Evolutionary conservation across 192 early-diverging fungal genomes (phyloP).

Genomic region (Podila epicladia): DNA sequence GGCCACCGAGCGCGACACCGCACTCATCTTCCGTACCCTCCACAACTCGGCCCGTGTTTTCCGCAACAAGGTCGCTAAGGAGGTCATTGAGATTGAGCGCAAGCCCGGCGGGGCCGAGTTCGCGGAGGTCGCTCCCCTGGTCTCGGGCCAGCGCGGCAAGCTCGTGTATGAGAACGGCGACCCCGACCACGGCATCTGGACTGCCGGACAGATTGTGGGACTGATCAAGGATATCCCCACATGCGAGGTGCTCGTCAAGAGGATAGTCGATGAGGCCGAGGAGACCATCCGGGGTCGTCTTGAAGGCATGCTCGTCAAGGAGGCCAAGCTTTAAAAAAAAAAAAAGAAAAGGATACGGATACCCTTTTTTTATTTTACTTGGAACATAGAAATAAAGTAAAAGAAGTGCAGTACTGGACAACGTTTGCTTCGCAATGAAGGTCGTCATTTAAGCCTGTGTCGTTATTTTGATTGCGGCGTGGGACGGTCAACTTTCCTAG

Average conservation of each 20-base stretch:
- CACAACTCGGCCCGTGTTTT: slow-evolving; percentile 85
- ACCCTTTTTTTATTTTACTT: slow-evolving; percentile 5
- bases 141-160: slow-evolving; percentile 69
- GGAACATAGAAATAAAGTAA: no score
- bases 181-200: slow-evolving; percentile 67
- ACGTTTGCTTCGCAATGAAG: no score
- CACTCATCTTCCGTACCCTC: slow-evolving; percentile 78
- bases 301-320: slow-evolving; percentile 25
- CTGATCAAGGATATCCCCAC: slow-evolving; percentile 84
- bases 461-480: no score
- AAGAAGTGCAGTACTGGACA: no score
- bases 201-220: slow-evolving; percentile 75
- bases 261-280: slow-evolving; percentile 67
- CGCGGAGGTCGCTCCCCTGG: slow-evolving; percentile 73
- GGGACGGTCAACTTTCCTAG: no score
- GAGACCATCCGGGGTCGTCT: slow-evolving; percentile 47
- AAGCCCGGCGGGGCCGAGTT: slow-evolving; percentile 71
- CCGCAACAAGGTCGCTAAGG: slow-evolving; percentile 72
- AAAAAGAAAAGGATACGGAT: neutral
- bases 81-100: slow-evolving; percentile 76
- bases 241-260: slow-evolving; percentile 67
- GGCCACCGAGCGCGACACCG: slow-evolving; percentile 70
- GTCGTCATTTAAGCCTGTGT: no score
- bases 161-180: slow-evolving; percentile 67
- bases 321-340: slow-evolving; percentile 33